Evolutionary conservation across 148 eudicot genomes (phyloP).

Genomic region (Heliamphora exappendiculata): DNA sequence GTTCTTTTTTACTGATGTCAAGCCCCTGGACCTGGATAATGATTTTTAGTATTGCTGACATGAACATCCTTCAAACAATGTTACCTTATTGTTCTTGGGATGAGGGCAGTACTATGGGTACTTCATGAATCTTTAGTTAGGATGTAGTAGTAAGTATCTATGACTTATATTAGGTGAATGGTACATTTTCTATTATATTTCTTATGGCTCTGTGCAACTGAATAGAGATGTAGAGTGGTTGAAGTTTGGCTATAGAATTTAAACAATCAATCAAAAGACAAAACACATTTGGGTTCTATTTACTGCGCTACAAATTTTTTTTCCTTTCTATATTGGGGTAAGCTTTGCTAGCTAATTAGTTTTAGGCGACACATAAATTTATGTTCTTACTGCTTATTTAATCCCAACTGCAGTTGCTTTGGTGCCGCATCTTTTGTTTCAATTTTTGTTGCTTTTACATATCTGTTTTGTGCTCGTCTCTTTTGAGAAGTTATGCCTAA

Average conservation of each 20-base stretch:
- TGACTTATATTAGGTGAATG: neutral
- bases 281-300: neutral
- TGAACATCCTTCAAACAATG: neutral
- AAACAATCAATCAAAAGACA: neutral
- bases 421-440: neutral
- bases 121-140: neutral
- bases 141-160: neutral
- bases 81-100: neutral
- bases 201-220: neutral
- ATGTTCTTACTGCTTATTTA: slow-evolving; percentile 5
- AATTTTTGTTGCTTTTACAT: neutral
- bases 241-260: neutral
- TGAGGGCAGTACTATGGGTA: neutral
- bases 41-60: neutral
- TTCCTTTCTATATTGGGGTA: neutral
- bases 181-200: neutral
- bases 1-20: neutral
- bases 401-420: neutral
- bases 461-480: neutral
- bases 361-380: neutral
- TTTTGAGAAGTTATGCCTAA: neutral
- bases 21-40: neutral
- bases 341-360: neutral
- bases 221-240: neutral
- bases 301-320: neutral